Base-by-base conservation (phyloP, 1,284 basidiomycete species). In the Ustilago lituana region DNA sequence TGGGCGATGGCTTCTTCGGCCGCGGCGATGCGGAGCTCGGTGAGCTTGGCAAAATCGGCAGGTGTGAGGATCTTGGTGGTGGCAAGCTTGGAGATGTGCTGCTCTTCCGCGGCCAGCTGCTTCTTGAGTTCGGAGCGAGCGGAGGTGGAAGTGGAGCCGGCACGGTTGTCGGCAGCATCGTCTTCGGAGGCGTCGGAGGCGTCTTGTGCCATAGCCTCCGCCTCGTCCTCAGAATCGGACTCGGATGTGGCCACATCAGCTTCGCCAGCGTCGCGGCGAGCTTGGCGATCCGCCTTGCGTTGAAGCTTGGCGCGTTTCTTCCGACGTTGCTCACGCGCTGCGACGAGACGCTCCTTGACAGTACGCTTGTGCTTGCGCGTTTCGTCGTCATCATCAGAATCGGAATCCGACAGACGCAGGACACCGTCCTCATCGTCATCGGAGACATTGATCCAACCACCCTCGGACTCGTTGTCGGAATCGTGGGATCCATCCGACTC, bases 61-160 rank as follows among this genome's bases (percentile, higher is more conserved):
- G 96, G 96, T 0, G 96, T 98, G 31, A 98, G 88, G 78, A 99
- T 98, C 84, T 92, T 93, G 24, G 90, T 91, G 1, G 89, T 92
- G 5, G 91, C 91, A 15, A 83, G 76, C 35, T 69, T 73, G 8
- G 81, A 79, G 43, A 81, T 66, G 36, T 54, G 41, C 1, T 64
- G 46, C 36, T 66, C 68, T 37, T 66, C 58, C 4, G 47, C 59
- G 4, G 50, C 56, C 2, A 63, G 44, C n/a, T 70, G 53, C 15
- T 44, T 22, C 22, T 40, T 52, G 22, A 62, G 44, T 14, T 12
- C 31, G 9, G 55, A 54, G 8, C 9, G 46, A 1, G 47, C 22
- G 29, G 39, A 41, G 20, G 57, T 17, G 47, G 53, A 24, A 45
- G 49, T n/a, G n/a, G n/a, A n/a, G n/a, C n/a, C n/a, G n/a, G n/a